These are phyloP conservation scores for Casuarina cunninghamiana DNA, from an alignment of 306 rosid species.

Conservation along the genomic window DNA sequence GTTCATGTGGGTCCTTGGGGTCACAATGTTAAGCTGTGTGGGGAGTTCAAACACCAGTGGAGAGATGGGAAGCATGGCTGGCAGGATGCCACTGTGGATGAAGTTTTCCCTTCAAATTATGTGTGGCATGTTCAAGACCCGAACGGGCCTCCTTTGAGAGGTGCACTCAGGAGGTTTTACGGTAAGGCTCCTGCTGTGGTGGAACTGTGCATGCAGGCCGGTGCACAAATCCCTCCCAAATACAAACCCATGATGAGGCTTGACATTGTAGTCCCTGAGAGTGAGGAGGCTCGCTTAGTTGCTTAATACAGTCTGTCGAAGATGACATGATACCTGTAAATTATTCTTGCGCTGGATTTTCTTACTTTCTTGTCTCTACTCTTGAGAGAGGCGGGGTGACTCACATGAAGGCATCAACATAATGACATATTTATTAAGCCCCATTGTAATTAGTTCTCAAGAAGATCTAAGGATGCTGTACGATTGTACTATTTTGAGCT, in stretches of 20 bases:
- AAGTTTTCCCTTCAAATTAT: conserved; percentile 83
- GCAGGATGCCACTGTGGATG: conserved; percentile 89
- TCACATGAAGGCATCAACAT: not conserved
- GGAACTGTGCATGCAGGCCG: conserved; percentile 89
- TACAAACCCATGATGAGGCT: conserved; percentile 97
- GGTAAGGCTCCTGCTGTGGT: conserved; percentile 95
- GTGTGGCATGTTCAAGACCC: conserved; percentile 91
- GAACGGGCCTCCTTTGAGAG: conserved; percentile 63
- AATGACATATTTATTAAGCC: not conserved
- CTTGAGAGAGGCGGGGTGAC: not conserved
- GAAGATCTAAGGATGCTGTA: not conserved
- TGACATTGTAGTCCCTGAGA: conserved; percentile 81
- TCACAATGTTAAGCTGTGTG: conserved; percentile 91
- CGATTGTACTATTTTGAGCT: not conserved
- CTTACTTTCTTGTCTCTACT: no score
- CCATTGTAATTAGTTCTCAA: not conserved
- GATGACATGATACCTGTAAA: not conserved
- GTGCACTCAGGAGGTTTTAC: conserved; percentile 65
- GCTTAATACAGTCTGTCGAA: conserved; percentile 38
- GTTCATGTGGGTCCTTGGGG: conserved; percentile 99
- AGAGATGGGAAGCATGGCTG: conserved; percentile 99
- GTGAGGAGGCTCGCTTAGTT: conserved; percentile 69
- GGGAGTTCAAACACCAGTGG: conserved; percentile 98
- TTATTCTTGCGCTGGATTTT: no score
- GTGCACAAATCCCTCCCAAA: conserved; percentile 62